These are phyloP conservation scores for Candida neerlandica DNA, from an alignment of 1,139 yeast species.

Conservation along the genomic window DNA sequence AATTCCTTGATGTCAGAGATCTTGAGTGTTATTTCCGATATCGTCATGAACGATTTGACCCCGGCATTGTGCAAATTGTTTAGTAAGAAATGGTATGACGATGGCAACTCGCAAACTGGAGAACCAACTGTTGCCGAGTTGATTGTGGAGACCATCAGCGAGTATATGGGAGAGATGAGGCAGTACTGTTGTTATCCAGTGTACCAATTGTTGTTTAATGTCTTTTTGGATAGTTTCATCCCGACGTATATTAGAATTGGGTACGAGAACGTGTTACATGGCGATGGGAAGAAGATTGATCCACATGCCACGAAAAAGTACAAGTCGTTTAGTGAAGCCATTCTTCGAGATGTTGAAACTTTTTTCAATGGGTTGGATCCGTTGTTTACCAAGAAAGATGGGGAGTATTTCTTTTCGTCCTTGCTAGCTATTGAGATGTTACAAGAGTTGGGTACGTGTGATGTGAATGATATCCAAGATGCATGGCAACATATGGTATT, in stretches of 20 bases:
- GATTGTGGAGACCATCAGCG: constrained; percentile 72
- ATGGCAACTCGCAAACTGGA: constrained; percentile 38
- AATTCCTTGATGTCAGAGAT: constrained; percentile 75
- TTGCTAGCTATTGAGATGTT: constrained; percentile 65
- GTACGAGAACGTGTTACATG: constrained; percentile 48
- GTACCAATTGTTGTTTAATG: constrained; percentile 47
- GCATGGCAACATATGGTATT: constrained; percentile 61
- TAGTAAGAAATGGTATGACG: constrained; percentile 49
- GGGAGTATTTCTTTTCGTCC: constrained; percentile 56
- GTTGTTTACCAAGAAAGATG: constrained; percentile 49
- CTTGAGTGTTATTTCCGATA: constrained; percentile 61
- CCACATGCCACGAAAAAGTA: constrained; percentile 53
- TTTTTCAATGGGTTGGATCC: constrained; percentile 64
- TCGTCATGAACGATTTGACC: constrained; percentile 69
- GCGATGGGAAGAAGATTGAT: constrained; percentile 57
- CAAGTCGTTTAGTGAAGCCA: constrained; percentile 44
- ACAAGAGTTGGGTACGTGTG: constrained; percentile 65
- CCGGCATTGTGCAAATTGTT: constrained; percentile 47
- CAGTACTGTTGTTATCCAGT: constrained; percentile 50
- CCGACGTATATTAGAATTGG: constrained; percentile 50
- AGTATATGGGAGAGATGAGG: constrained; percentile 69
- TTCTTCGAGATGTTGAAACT: constrained; percentile 62
- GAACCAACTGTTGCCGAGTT: constrained; percentile 47
- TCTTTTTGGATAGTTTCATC: constrained; percentile 45
- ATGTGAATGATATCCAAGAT: constrained; percentile 50